Conservation (phyloP, 192 early-diverging fungal species). For the Allomyces javanicus region DNA sequence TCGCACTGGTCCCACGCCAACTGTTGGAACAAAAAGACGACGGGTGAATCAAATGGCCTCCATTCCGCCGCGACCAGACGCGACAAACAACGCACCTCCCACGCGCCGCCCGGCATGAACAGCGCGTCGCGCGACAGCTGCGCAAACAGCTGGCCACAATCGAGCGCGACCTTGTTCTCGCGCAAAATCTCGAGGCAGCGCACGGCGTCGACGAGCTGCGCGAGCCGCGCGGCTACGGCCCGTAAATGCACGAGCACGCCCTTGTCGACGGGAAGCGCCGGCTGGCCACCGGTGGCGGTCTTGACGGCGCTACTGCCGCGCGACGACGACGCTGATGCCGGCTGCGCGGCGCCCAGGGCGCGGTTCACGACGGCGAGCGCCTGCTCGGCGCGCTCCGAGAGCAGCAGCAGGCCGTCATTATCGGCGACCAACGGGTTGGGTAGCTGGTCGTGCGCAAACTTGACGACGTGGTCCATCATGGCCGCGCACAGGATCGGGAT, state of each 20-base stretch:
- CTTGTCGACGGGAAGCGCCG: not conserved
- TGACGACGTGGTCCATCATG: not conserved
- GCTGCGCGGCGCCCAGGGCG: not conserved
- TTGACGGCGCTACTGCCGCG: too few relatives aligned
- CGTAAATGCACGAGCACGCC: not conserved
- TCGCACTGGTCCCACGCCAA: not conserved
- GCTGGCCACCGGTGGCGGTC: not conserved
- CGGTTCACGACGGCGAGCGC: not conserved
- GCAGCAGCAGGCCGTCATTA: not conserved
- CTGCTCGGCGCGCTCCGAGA: not conserved
- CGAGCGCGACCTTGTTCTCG: not conserved
- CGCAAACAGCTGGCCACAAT: too few relatives aligned
- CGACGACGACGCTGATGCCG: too few relatives aligned
- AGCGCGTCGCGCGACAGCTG: too few relatives aligned
- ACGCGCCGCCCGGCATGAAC: not conserved
- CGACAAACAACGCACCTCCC: not conserved
- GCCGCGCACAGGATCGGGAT: not conserved
- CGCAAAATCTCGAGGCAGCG: not conserved
- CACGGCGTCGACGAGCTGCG: not conserved
- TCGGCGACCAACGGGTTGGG: not conserved
- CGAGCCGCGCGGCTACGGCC: not conserved
- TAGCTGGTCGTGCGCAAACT: not conserved
- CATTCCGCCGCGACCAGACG: not conserved
- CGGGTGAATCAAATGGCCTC: not conserved
- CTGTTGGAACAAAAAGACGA: not conserved